Conservation (phyloP, 129 eudicot species). For the Tanacetum coccineum region DNA sequence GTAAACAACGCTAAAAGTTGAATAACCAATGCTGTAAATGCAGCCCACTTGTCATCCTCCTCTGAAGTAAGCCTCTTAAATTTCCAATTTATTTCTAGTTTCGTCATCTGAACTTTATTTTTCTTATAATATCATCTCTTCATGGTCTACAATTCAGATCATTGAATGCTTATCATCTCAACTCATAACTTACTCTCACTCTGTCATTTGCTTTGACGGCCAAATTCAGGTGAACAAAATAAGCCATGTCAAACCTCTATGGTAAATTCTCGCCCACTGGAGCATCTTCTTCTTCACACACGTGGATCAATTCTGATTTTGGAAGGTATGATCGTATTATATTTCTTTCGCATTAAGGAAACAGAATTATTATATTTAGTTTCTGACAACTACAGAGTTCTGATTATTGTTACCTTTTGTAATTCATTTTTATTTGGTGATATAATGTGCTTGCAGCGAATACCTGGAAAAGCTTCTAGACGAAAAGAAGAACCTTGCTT, state of each 20-base stretch:
- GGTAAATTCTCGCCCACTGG: constrained; percentile 58
- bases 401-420: background rate
- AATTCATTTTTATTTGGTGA: constrained; percentile 13
- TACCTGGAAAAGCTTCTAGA: constrained; percentile 64
- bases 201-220: background rate
- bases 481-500: constrained; percentile 59
- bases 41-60: background rate
- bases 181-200: background rate
- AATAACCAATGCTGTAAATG: constrained; percentile 15
- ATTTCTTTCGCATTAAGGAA: background rate
- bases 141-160: constrained; percentile 16
- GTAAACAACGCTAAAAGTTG: constrained; percentile 12
- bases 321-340: constrained; percentile 38
- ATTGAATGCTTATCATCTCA: constrained; percentile 8
- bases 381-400: constrained; percentile 8
- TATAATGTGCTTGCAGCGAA: constrained; percentile 37
- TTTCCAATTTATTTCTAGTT: constrained; percentile 15
- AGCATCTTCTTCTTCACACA: constrained; percentile 42
- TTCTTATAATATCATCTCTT: constrained; percentile 7
- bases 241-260: constrained; percentile 58
- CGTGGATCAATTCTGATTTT: constrained; percentile 52
- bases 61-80: constrained; percentile 9
- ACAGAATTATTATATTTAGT: background rate
- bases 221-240: background rate
- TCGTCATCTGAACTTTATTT: constrained; percentile 4